Evolutionary conservation across 2,329 filamentous ascomycete species (phyloP).

Genomic region (Penicillium sp.): DNA sequence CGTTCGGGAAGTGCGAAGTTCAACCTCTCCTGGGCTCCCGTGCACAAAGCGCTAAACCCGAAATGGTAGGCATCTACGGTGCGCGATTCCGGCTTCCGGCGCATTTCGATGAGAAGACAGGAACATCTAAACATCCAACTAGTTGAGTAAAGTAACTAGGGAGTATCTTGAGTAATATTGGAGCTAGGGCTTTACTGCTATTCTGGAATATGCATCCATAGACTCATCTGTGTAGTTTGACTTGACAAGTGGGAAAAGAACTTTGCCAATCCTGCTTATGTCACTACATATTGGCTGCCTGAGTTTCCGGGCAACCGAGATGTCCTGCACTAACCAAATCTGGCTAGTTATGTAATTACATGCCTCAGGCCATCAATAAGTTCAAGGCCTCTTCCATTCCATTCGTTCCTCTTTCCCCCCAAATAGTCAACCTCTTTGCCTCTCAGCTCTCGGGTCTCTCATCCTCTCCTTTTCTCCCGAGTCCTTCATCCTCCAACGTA

Average conservation of each 20-base stretch:
- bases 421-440: constrained; percentile 23
- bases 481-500: constrained; percentile 13
- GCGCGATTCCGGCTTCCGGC: constrained; percentile 19
- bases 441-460: constrained; percentile 13
- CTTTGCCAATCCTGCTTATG: neutral
- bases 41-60: constrained; percentile 30
- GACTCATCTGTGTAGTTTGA: neutral
- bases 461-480: constrained; percentile 5
- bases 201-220: neutral
- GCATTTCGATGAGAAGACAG: constrained; percentile 15
- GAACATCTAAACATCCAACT: neutral
- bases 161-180: neutral
- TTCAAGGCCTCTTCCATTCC: constrained; percentile 36
- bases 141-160: neutral
- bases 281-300: neutral
- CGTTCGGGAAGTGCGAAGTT: constrained; percentile 33
- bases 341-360: neutral
- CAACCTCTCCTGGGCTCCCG: constrained; percentile 34
- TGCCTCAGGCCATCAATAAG: constrained; percentile 22
- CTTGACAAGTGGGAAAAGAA: neutral
- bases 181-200: too few species aligned
- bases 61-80: constrained; percentile 22
- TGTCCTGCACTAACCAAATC: neutral
- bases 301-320: neutral
- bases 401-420: constrained; percentile 33